phyloP scores from a whole-genome alignment of 306 rosid genomes.

The Lablab purpureus region DNA sequence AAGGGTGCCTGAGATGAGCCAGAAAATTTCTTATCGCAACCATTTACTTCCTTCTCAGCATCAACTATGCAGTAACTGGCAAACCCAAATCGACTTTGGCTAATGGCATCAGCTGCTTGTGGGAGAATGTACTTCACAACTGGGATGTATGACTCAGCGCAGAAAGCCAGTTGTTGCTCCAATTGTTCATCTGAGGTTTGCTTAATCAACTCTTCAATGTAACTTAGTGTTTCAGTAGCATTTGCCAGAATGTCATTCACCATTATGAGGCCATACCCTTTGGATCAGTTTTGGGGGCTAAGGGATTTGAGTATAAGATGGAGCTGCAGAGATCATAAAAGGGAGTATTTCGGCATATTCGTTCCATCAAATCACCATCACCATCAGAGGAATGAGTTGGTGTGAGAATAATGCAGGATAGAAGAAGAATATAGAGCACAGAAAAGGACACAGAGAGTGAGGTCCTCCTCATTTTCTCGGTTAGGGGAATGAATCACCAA shows the following conservation, averaged over 20 bases:
- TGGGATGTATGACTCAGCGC: constrained; percentile 83
- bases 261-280: constrained; percentile 63
- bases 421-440: constrained; percentile 38
- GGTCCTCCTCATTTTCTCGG: constrained; percentile 45
- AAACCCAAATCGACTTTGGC: constrained; percentile 66
- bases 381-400: constrained; percentile 44
- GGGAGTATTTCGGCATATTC: constrained; percentile 63
- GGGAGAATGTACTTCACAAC: constrained; percentile 79
- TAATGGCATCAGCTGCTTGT: constrained; percentile 78
- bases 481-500: constrained; percentile 25
- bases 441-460: constrained; percentile 14
- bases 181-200: constrained; percentile 51
- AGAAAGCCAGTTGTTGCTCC: constrained; percentile 73
- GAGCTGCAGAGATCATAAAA: constrained; percentile 58
- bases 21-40: constrained; percentile 71
- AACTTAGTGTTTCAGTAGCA: constrained; percentile 50
- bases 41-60: constrained; percentile 66
- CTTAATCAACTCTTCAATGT: constrained; percentile 59
- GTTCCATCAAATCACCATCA: constrained; percentile 47
- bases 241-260: constrained; percentile 50
- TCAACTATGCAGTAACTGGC: constrained; percentile 75
- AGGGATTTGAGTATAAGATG: constrained; percentile 59
- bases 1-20: constrained; percentile 54
- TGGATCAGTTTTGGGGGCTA: constrained; percentile 51
- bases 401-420: constrained; percentile 39